These are phyloP conservation scores for Drosera spatulata DNA, from an alignment of 179 eudicot species.

Conservation along the genomic window DNA sequence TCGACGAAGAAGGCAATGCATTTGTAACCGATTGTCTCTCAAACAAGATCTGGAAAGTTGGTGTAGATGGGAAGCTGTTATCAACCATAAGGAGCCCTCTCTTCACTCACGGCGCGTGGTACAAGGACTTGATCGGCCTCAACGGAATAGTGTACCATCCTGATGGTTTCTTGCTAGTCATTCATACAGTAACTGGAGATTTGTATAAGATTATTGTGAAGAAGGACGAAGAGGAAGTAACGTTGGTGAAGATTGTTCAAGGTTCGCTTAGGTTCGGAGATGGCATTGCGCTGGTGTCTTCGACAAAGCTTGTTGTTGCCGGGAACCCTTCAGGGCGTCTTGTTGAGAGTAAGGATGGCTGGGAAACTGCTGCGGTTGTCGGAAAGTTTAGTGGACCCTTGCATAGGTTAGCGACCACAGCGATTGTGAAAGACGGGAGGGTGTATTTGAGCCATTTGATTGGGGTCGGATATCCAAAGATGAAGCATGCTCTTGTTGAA, in stretches of 20 bases:
- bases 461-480: constrained; percentile 78
- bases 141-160: constrained; percentile 88
- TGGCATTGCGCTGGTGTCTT: constrained; percentile 68
- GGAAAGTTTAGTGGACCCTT: constrained; percentile 33
- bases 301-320: constrained; percentile 59
- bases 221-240: constrained; percentile 20
- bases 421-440: constrained; percentile 71
- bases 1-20: constrained; percentile 65
- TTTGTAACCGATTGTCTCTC: constrained; percentile 61
- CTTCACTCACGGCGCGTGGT: constrained; percentile 64
- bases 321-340: constrained; percentile 44
- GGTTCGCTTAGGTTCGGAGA: constrained; percentile 52
- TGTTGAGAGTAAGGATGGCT: constrained; percentile 64
- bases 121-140: constrained; percentile 50
- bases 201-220: constrained; percentile 44
- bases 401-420: constrained; percentile 58
- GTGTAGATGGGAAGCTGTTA: constrained; percentile 36
- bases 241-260: constrained; percentile 27
- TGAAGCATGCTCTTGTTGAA: constrained; percentile 65
- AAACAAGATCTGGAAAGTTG: constrained; percentile 72
- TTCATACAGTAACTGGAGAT: constrained; percentile 60
- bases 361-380: constrained; percentile 53
- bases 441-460: constrained; percentile 60
- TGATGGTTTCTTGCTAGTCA: constrained; percentile 59
- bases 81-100: constrained; percentile 50